Conservation (phyloP, 176 grass and related monocot species). For the Cenchrus americanus region DNA sequence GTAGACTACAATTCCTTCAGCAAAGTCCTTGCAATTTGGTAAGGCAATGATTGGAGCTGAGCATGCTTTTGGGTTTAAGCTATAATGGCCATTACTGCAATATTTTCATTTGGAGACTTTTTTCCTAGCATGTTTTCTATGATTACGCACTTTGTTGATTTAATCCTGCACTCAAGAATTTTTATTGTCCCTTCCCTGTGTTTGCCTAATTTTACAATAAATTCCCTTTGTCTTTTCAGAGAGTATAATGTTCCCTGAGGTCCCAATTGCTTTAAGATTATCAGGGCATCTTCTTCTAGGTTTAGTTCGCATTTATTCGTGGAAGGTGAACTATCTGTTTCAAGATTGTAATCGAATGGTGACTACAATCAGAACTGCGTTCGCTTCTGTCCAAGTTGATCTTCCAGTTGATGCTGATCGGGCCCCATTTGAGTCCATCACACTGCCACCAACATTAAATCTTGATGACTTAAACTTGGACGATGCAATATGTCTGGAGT, state of each 20-base stretch:
- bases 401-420: conserved; percentile 59
- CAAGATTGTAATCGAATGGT: conserved; percentile 78
- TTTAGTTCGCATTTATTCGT: conserved; percentile 89
- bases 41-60: background rate
- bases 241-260: conserved; percentile 80
- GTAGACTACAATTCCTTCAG: too few species aligned
- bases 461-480: conserved; percentile 77
- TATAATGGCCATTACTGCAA: conserved; percentile 1
- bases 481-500: conserved; percentile 61
- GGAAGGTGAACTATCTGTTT: conserved; percentile 91
- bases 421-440: conserved; percentile 67
- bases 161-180: conserved; percentile 1
- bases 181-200: background rate
- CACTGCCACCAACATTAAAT: conserved; percentile 72
- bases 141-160: background rate
- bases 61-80: conserved; percentile 10
- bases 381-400: conserved; percentile 63
- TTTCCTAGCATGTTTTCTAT: background rate
- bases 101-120: background rate
- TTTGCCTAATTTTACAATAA: background rate
- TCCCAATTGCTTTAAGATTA: conserved; percentile 83
- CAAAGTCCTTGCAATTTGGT: background rate
- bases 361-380: conserved; percentile 64
- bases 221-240: conserved; percentile 43
- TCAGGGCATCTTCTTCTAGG: conserved; percentile 93